Percentiles rank a stretch among this genome's conserved stretches.
These are phyloP conservation scores for Populus nigra DNA, from an alignment of 345 rosid species.

Conservation along the genomic window DNA sequence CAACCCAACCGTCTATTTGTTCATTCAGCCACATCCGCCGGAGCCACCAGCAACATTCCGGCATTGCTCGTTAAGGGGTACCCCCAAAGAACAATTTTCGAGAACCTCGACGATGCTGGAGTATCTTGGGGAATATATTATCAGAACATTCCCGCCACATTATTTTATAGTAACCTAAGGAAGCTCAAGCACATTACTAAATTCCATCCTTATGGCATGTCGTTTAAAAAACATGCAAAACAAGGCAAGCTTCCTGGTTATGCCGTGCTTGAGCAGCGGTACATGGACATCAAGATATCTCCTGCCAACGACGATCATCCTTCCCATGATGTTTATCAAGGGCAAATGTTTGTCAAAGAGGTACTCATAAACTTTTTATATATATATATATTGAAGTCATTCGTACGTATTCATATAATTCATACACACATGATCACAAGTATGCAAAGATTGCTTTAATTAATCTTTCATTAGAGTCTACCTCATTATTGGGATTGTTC, in stretches of 20 bases:
- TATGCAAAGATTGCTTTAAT: background rate
- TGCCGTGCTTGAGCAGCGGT: constrained; percentile 81
- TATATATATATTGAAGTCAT: too few species aligned
- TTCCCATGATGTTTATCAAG: constrained; percentile 85
- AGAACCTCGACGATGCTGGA: constrained; percentile 52
- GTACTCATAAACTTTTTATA: constrained; percentile 11
- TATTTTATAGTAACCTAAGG: constrained; percentile 66
- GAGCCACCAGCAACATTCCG: constrained; percentile 84
- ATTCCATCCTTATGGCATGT: constrained; percentile 47
- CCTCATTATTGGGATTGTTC: background rate
- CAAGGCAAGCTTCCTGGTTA: constrained; percentile 68
- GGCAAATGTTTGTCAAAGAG: constrained; percentile 81
- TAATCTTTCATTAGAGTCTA: background rate
- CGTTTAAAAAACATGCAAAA: constrained; percentile 52
- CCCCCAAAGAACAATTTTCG: constrained; percentile 79
- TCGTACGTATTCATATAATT: too few species aligned
- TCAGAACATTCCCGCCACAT: constrained; percentile 81
- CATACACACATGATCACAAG: background rate
- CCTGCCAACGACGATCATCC: constrained; percentile 92
- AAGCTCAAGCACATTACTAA: constrained; percentile 56
- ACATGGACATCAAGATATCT: constrained; percentile 44
- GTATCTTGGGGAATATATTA: constrained; percentile 72
- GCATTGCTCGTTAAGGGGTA: constrained; percentile 55
- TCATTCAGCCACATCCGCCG: constrained; percentile 71
- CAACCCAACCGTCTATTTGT: constrained; percentile 84